Conservation (phyloP, 805 yeast genomes). For the Lipomyces kockii region DNA sequence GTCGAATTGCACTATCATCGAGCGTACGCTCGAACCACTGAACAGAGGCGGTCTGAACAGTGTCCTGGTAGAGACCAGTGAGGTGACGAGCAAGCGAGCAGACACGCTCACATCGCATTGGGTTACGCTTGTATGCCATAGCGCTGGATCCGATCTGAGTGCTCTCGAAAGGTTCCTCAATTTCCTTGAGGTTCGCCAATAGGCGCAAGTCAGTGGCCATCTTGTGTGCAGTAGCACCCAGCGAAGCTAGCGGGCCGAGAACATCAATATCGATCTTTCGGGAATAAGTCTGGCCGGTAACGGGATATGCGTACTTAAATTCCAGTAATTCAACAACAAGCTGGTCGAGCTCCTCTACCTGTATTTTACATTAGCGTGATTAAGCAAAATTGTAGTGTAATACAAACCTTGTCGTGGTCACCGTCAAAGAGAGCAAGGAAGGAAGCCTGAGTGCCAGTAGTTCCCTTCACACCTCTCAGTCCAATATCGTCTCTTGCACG, state of each 20-base stretch:
- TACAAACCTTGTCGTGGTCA: constrained; percentile 73
- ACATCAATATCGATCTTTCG: constrained; percentile 97
- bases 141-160: constrained; percentile 98
- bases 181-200: constrained; percentile 93
- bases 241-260: constrained; percentile 86
- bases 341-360: constrained; percentile 85
- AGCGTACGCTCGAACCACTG: constrained; percentile 99
- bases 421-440: constrained; percentile 95
- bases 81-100: constrained; percentile 97
- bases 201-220: constrained; percentile 96
- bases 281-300: constrained; percentile 98
- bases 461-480: constrained; percentile 97
- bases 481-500: constrained; percentile 98
- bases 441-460: constrained; percentile 98
- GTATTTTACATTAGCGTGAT: not conserved
- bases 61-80: constrained; percentile 89
- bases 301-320: constrained; percentile 93
- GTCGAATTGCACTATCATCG: constrained; percentile 97
- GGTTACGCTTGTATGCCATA: constrained; percentile 99
- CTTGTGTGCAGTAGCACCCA: constrained; percentile 96
- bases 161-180: constrained; percentile 98
- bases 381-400: not conserved
- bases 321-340: constrained; percentile 92
- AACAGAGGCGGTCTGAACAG: constrained; percentile 94
- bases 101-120: constrained; percentile 98